phyloP scores from a whole-genome alignment of 768 basidiomycete species.

The Mycena pura region DNA sequence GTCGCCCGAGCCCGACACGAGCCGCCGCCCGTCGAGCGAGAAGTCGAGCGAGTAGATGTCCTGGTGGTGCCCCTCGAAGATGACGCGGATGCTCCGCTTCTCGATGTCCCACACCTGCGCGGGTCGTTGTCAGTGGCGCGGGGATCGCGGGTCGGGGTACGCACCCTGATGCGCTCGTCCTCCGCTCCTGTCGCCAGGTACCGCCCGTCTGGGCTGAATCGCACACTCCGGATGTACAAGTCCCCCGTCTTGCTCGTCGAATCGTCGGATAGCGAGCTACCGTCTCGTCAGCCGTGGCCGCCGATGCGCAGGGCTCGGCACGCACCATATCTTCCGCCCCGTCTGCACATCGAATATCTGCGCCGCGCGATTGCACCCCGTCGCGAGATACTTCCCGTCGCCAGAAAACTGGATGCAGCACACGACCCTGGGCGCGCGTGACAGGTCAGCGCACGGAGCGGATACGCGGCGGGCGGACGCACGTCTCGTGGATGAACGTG shows the following conservation, averaged over 20 bases:
- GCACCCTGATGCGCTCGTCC: slow-evolving; percentile 89
- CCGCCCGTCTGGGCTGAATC: slow-evolving; percentile 94
- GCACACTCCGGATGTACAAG: slow-evolving; percentile 91
- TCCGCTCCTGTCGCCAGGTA: slow-evolving; percentile 95
- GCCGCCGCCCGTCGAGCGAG: slow-evolving; percentile 72
- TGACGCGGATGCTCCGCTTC: slow-evolving; percentile 69
- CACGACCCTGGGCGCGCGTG: slow-evolving; percentile 47
- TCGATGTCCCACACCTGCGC: slow-evolving; percentile 88
- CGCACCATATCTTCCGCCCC: slow-evolving; percentile 83
- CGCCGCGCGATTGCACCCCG: slow-evolving; percentile 94
- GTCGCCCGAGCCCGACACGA: slow-evolving; percentile 81
- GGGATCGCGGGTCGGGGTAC: slow-evolving; percentile 26
- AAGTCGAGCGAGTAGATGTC: slow-evolving; percentile 97
- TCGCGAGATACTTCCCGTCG: slow-evolving; percentile 92
- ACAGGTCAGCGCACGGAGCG: not conserved
- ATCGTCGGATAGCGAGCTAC: slow-evolving; percentile 81
- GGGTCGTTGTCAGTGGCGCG: not conserved
- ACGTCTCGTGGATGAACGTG: slow-evolving; percentile 93
- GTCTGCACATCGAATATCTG: slow-evolving; percentile 95
- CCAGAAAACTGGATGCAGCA: slow-evolving; percentile 96
- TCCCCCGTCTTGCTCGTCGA: slow-evolving; percentile 74
- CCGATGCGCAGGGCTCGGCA: not conserved
- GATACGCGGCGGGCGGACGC: slow-evolving; percentile 24
- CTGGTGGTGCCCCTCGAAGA: slow-evolving; percentile 86
- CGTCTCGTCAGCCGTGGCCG: not conserved